Evolutionary conservation across 805 yeast genomes (phyloP), one percentile per base, ranked within the genome.

Genomic region (Wickerhamomyces bovis): DNA sequence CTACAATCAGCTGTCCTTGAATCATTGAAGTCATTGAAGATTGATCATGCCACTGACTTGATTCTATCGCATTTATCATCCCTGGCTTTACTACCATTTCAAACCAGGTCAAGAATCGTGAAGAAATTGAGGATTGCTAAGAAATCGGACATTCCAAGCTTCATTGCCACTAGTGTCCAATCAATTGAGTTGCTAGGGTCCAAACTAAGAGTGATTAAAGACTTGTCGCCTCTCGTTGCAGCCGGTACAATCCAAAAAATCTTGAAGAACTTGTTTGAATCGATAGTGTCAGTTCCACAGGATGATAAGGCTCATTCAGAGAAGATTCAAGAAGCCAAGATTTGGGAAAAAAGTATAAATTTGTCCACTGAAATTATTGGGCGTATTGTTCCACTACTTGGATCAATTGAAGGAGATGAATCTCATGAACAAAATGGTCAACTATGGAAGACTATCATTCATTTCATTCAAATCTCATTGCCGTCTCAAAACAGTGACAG

Each of bases 1-100:
- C 65, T 92, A 39, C 98, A 90, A 58, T 51, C 57, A 1, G 66
- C 80, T 0, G 80, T 87, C 1, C 57, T 87, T 25, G 68, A 67
- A 1, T 76, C 76, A 36, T 58, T 90, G 21, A 58, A 63, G 3
- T 41, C 56, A 1, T 53, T 65, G 56, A 55, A 53, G 16, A 16
- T 60, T 44, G 51, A 63, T 0, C 57, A 66, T 3, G 64, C 72
- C 73, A 33, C 73, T 71, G 52, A 70, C 78, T 0, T 60, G 70
- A 56, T 83, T 1, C 62, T 83, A 4, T 72, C 73, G 42, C 86
- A 82, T 51, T 58, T 85, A 33, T 73, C 80, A 22, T 66, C 72
- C 8, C 71, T 83, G 41, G 60, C 76, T 2, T 68, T 75, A 2
- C 67, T 83, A 43, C 89, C 90, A 2, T 83, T 79, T 58, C 80